Base-by-base conservation (phyloP, 2,329 filamentous ascomycete genomes). In the Trichoderma simmonsii region DNA sequence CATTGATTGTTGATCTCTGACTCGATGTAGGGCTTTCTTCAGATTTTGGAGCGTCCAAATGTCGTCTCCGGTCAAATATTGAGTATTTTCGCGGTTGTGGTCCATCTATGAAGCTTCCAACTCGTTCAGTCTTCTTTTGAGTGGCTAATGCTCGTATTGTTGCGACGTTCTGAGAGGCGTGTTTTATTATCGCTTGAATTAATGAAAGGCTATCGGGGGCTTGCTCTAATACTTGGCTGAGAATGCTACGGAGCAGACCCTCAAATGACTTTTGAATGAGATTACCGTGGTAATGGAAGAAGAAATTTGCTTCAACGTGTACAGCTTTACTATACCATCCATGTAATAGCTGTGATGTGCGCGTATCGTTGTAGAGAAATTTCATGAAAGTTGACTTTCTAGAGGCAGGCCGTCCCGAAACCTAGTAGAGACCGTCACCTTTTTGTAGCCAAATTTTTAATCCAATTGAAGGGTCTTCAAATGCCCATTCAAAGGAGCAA, bases 371-470 rank as follows among this genome's bases (percentile, higher is more conserved):
- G n/a, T 59, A 26, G 1, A 72, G 64, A 28, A 54, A 72, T 6
- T 72, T 72, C 14, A 72, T 64, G 6, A 72, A 48, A 3, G 65
- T 70, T 3, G 71, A 72, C 7, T 72, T 72, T 9, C 71, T 65
- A 21, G 71, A 72, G 2, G 56, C 71, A 18, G 71, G 71, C 5
- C 51, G 34, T 0, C 71, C 71, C 6, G 57, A 57, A 12, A 72
- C n/a, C 71, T 26, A 72, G 18, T 63, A 70, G 2, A 70, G 11
- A 7, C 54, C 39, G 0, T 64, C 65, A 1, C 26, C 65, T 0
- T 43, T 48, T 24, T 70, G 57, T 11, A 72, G 15, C 65, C 65
- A 72, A 5, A 0, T 4, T 2, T 1, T 70, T 4, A 72, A 32
- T 4, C 65, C 65, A 8, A 57, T 59, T 0, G 39, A 59, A 34